Evolutionary conservation across 164 flowering plant genomes (phyloP).

Genomic region (Euptelea pleiosperma): DNA sequence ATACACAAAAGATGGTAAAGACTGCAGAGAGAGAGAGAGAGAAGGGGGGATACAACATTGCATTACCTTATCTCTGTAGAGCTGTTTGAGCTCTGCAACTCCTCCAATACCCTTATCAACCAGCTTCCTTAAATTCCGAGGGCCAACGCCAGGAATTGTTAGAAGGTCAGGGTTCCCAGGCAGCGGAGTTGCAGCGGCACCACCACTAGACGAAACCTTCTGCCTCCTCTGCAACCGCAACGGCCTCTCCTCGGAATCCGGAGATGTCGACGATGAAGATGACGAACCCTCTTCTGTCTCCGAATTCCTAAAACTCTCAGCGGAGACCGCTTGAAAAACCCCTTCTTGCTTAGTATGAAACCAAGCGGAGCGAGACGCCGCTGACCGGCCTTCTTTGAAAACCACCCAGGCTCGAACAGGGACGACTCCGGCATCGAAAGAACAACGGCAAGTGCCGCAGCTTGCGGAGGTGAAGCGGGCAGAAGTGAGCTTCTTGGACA

Average conservation of each 20-base stretch:
- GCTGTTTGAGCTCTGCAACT: constrained; percentile 83
- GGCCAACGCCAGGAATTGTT: constrained; percentile 96
- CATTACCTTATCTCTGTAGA: constrained; percentile 78
- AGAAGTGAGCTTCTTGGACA: constrained; percentile 6
- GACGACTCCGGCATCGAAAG: constrained; percentile 11
- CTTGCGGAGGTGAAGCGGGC: background rate
- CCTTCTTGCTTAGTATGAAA: constrained; percentile 27
- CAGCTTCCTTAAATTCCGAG: constrained; percentile 83
- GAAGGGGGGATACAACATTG: no score
- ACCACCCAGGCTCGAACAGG: constrained; percentile 40
- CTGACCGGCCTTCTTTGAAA: constrained; percentile 19
- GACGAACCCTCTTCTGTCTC: constrained; percentile 15
- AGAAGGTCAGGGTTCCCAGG: constrained; percentile 69
- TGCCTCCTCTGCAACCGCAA: constrained; percentile 42
- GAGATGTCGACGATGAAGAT: background rate
- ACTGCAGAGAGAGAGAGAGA: no score
- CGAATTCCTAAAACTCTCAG: constrained; percentile 14
- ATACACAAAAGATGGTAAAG: no score
- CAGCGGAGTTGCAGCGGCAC: constrained; percentile 5
- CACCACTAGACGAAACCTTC: constrained; percentile 22
- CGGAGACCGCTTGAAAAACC: constrained; percentile 17
- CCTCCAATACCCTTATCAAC: constrained; percentile 84
- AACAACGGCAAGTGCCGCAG: constrained; percentile 23
- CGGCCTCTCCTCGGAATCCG: constrained; percentile 18
- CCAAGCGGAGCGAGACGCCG: constrained; percentile 33